Base-by-base conservation (phyloP, 2,329 filamentous ascomycete genomes). In the Stenocarpella maydis region DNA sequence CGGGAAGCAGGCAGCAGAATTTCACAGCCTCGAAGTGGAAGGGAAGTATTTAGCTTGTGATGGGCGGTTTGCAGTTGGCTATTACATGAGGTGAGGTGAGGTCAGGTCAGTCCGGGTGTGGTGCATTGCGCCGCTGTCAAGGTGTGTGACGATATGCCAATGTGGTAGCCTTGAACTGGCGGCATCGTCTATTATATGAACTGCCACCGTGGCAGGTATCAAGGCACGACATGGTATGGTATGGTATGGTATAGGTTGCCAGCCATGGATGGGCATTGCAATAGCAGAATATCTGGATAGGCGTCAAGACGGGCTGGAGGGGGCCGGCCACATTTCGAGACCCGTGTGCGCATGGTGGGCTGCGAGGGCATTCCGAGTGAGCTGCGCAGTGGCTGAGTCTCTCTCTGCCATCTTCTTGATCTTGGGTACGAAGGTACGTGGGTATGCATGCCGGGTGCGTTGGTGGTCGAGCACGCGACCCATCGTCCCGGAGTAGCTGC, bases 121-220 rank as follows among this genome's bases (percentile, higher is more conserved):
- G 15, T 12, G 53, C 34, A 37, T 55, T 34, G 24, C 17, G 49
- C 49, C 68, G n/a, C 37, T 31, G 39, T 65, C 47, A 8, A 58
- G 54, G 39, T 21, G 49, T 24, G n/a, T 37, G 64, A 28, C 39
- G 26, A 52, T 63, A 53, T 64, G 50, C 21, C 26, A 26, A 53
- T 67, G 49, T 66, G 61, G 67, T 68, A 65, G 69, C 69, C 67
- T 71, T 64, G 67, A 60, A 50, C 64, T 34, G 54, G 53, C 68
- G 52, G 60, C 60, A 52, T 64, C 61, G 69, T 64, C 67, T 71
- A 69, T 43, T 71, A 69, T 71, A 71, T 71, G 69, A 67, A 61
- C 69, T 65, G 67, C 68, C 39, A 55, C 58, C 49, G 37, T 21
- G 41, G 37, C 10, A 41, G 43, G 26, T 43, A 50, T 47, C 28